phyloP scores from a whole-genome alignment of 306 rosid genomes.

The Fragaria iinumae region DNA sequence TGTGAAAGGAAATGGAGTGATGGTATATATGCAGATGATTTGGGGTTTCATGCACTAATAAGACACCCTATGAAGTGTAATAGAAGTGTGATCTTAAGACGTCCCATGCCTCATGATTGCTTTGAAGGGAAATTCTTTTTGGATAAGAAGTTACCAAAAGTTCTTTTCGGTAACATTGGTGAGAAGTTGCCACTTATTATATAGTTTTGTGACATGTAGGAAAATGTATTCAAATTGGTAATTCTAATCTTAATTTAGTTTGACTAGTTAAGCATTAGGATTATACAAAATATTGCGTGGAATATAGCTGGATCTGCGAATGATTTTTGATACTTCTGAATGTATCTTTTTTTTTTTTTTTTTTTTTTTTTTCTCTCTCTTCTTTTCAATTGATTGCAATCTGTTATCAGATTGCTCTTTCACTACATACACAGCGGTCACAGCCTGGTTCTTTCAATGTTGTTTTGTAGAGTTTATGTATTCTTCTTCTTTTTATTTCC shows the following conservation, averaged over 20 bases:
- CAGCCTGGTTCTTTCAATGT: background rate
- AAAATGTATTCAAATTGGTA: background rate
- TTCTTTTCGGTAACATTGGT: background rate
- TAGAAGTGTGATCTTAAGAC: background rate
- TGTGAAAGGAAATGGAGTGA: background rate
- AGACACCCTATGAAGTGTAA: too few species aligned
- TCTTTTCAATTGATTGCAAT: too few species aligned
- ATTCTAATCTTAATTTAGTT: background rate
- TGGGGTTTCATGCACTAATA: conserved; percentile 1
- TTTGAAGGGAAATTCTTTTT: background rate
- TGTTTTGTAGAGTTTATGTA: background rate
- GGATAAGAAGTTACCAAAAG: background rate
- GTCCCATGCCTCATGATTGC: background rate
- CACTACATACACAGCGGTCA: background rate
- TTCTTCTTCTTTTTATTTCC: background rate
- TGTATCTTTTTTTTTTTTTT: background rate
- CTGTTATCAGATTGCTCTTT: background rate
- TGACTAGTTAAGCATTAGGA: background rate
- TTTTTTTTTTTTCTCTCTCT: background rate
- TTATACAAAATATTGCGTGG: background rate
- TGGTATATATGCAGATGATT: background rate
- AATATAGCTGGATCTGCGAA: background rate
- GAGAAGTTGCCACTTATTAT: background rate
- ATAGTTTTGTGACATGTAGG: background rate
- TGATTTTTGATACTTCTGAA: background rate